These are phyloP conservation scores for Tieghemiomyces parasiticus DNA, from an alignment of 192 early-diverging fungal genomes.

Conservation along the genomic window DNA sequence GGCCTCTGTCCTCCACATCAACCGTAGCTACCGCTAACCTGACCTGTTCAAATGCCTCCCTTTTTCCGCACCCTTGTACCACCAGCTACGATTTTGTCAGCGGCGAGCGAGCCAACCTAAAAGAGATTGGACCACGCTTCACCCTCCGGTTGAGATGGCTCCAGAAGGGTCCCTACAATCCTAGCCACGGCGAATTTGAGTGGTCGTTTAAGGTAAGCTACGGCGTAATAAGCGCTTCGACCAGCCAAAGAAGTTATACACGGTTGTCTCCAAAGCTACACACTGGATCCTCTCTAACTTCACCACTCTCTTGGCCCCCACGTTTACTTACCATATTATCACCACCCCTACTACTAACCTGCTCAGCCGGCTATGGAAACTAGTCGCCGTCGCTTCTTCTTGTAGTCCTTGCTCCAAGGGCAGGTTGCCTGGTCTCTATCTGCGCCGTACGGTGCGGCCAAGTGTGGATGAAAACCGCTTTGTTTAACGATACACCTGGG, in stretches of 20 bases:
- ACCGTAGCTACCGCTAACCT: too few relatives aligned
- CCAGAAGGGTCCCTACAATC: conserved; percentile 92
- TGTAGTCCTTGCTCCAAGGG: background rate
- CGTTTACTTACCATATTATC: background rate
- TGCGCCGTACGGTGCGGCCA: too few relatives aligned
- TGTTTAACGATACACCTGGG: too few relatives aligned
- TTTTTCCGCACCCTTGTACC: too few relatives aligned
- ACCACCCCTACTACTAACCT: background rate
- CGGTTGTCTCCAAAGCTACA: background rate
- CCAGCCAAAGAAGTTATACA: background rate
- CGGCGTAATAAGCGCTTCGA: background rate
- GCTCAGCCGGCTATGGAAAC: conserved; percentile 1
- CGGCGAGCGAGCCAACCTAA: conserved; percentile 67
- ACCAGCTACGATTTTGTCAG: conserved; percentile 82
- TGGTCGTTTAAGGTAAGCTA: conserved; percentile 68
- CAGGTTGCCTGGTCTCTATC: too few relatives aligned
- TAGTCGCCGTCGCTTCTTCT: conserved; percentile 9
- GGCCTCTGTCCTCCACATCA: too few relatives aligned
- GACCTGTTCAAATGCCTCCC: too few relatives aligned
- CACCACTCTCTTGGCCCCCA: background rate
- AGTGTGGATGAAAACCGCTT: too few relatives aligned
- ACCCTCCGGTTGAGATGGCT: conserved; percentile 87
- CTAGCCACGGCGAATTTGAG: conserved; percentile 82
- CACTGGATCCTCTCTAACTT: background rate
- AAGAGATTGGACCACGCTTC: conserved; percentile 92